Evolutionary conservation across 345 rosid species (phyloP).

Genomic region (Firmiana major): DNA sequence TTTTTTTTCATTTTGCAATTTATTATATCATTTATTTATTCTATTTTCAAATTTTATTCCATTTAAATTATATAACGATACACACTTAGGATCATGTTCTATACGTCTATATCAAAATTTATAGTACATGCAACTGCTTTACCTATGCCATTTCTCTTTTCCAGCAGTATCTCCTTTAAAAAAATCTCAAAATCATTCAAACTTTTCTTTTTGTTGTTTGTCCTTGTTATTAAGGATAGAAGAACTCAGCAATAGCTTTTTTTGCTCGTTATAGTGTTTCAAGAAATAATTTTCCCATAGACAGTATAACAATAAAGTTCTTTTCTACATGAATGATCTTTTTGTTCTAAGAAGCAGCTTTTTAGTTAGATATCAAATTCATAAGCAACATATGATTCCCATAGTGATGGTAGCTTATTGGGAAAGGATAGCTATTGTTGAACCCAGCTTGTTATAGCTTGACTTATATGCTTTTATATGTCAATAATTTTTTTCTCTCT

Average conservation of each 20-base stretch:
- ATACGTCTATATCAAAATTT: not conserved
- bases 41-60: not conserved
- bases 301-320: not conserved
- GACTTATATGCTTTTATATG: not conserved
- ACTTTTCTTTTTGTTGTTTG: not conserved
- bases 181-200: not conserved
- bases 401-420: not conserved
- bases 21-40: not conserved
- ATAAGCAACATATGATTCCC: not conserved
- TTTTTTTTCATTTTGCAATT: not conserved
- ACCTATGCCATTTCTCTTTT: not conserved
- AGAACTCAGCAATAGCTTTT: not conserved
- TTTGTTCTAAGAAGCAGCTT: not conserved
- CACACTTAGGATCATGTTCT: not conserved
- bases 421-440: not conserved
- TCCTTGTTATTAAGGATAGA: not conserved
- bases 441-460: not conserved
- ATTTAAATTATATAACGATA: not conserved
- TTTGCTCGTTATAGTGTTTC: not conserved
- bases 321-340: not conserved
- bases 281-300: not conserved
- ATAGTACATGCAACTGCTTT: not conserved
- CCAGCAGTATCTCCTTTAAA: not conserved
- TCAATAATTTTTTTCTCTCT: conserved; percentile 22
- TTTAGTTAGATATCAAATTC: not conserved